A percentile compares a stretch with the other conserved stretches of the same genome.
These are phyloP conservation scores for Penicillium angulare DNA, from an alignment of 495 filamentous ascomycete species.

Conservation along the genomic window DNA sequence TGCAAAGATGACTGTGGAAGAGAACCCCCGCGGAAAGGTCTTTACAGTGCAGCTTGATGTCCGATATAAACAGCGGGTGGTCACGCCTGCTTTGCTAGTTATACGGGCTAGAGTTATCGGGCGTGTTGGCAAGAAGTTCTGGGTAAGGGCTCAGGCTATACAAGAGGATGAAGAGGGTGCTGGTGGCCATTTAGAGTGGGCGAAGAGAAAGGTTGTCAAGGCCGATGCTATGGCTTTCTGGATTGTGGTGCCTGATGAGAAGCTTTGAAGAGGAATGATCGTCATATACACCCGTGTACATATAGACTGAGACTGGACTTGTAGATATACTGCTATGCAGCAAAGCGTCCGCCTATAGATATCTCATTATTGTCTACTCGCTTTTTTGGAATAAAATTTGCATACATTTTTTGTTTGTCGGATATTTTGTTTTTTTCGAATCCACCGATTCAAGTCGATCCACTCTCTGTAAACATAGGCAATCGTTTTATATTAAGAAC, in stretches of 20 bases:
- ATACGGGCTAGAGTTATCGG: slow-evolving; percentile 34
- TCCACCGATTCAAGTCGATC: too few relatives aligned
- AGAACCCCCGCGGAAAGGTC: slow-evolving; percentile 30
- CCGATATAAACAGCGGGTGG: slow-evolving; percentile 35
- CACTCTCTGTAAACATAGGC: too few relatives aligned
- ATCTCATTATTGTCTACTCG: too few relatives aligned
- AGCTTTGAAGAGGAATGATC: slow-evolving; percentile 2
- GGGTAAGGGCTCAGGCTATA: slow-evolving; percentile 39
- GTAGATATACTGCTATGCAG: too few relatives aligned
- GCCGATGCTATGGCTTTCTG: slow-evolving; percentile 46
- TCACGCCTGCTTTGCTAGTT: slow-evolving; percentile 32
- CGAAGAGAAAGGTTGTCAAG: slow-evolving; percentile 31
- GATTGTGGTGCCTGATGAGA: slow-evolving; percentile 27
- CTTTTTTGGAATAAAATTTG: too few relatives aligned
- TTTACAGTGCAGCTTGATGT: slow-evolving; percentile 45
- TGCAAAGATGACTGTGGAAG: slow-evolving; percentile 3
- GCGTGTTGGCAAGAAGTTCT: slow-evolving; percentile 37
- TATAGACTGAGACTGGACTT: neutral
- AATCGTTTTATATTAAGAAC: too few relatives aligned
- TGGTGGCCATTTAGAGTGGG: slow-evolving; percentile 30
- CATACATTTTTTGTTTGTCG: too few relatives aligned
- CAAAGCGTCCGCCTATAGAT: too few relatives aligned
- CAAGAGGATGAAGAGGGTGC: slow-evolving; percentile 34
- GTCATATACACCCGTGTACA: too few relatives aligned
- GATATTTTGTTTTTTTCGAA: too few relatives aligned